These are phyloP conservation scores for Kodamaea leandrae DNA, from an alignment of 805 yeast genomes.

Conservation along the genomic window DNA sequence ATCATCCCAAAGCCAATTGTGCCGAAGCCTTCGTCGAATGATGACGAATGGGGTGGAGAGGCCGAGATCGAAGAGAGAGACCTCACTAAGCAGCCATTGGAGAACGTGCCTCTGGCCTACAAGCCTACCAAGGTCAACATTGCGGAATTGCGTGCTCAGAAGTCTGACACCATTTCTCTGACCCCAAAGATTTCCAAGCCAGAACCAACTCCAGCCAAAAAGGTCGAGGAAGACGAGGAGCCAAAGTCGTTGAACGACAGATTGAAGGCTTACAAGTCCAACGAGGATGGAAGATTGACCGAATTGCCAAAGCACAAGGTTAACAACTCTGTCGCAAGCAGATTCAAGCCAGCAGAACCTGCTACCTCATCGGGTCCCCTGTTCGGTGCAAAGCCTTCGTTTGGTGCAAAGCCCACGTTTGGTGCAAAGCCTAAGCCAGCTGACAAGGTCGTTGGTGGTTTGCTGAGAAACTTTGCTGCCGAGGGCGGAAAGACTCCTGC, in stretches of 20 bases:
- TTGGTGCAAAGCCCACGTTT: constrained; percentile 26
- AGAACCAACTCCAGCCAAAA: constrained; percentile 9
- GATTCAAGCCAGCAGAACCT: constrained; percentile 38
- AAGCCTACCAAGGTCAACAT: constrained; percentile 64
- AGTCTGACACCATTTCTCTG: constrained; percentile 45
- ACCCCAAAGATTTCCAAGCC: constrained; percentile 25
- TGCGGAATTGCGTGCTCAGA: constrained; percentile 49
- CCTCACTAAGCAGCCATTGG: constrained; percentile 48
- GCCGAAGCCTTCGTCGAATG: constrained; percentile 32
- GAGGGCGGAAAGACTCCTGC: constrained; percentile 88
- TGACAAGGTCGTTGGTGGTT: constrained; percentile 55
- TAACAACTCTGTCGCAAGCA: constrained; percentile 47
- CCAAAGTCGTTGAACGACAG: constrained; percentile 50
- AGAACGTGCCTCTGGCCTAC: constrained; percentile 59
- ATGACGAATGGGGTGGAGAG: constrained; percentile 75
- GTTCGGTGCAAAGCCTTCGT: constrained; percentile 37
- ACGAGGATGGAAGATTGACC: constrained; percentile 50
- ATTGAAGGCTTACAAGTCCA: constrained; percentile 39
- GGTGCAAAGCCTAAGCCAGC: constrained; percentile 19
- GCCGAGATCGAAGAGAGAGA: constrained; percentile 56
- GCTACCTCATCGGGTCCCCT: constrained; percentile 21
- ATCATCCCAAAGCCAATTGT: constrained; percentile 10
- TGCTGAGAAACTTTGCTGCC: constrained; percentile 59
- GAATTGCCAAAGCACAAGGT: constrained; percentile 65
- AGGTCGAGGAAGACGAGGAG: constrained; percentile 41